Base-by-base conservation (phyloP, 805 yeast species). In the Wickerhamomyces rabaulensis region DNA sequence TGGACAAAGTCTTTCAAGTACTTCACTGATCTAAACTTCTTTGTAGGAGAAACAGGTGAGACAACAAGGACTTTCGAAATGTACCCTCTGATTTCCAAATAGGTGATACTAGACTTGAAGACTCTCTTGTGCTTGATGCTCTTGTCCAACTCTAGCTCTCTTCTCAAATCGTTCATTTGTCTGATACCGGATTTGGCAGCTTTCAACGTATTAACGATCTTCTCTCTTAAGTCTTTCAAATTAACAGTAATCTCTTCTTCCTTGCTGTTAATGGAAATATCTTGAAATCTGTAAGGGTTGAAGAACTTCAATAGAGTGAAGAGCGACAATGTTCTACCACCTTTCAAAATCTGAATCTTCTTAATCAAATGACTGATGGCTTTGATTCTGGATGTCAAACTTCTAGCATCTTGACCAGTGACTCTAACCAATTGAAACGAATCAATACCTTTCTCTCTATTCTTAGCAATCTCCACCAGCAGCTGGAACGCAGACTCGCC, bases 321-420 rank as follows among this genome's bases (percentile, higher is more conserved):
- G 33, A 76, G 68, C 48, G 76, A 76, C 8, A 87, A 78, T 39
- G 75, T 77, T 46, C 75, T 78, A 2, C 79, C 76, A 31, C 74
- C 64, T 27, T 65, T 65, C 22, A 71, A 50, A 20, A 73, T 53
- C 40, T 63, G 69, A 1, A 53, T 51, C 43, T 73, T 78, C 20
- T 64, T 64, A 6, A 82, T 73, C 16, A 81, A 63, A 19, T 77
- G 78, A 33, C 70, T 78, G 17, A 85, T 64, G 39, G 73, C 71
- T 54, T 76, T 79, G 44, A 84, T 67, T 53, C 94, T 70, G 1
- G 79, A 70, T 0, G 90, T 80, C 37, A 84, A 68, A 48, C 90
- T 82, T 52, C 92, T 71, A 16, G 82, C 77, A 55, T 85, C 94
- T 62, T 85, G 94, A 9, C 77, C 77, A 0, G 90, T 77, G 17